Percentiles rank a stretch among this genome's conserved stretches.
Conservation (phyloP, 352 stramenopile species). For the Phytopythium aichiense region DNA sequence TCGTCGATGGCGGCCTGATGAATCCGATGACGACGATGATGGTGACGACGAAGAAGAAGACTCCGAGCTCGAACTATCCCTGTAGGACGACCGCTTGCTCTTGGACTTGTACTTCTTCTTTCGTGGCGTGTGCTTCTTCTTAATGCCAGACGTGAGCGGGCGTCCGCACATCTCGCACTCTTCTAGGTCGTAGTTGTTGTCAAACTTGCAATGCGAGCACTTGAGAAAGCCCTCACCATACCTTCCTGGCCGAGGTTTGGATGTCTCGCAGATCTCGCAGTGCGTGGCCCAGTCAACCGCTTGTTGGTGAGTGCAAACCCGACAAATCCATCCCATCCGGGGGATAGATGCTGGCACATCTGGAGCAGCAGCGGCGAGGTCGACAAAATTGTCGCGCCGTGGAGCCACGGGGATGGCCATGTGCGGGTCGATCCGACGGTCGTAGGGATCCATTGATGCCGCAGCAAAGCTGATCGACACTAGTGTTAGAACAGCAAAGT, state of each 20-base stretch:
- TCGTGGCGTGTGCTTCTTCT: conserved; percentile 25
- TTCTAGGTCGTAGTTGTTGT: conserved; percentile 73
- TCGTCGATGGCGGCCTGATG: conserved; percentile 15
- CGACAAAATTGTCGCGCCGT: conserved; percentile 23
- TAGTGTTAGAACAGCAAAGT: no score
- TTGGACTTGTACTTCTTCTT: conserved; percentile 34
- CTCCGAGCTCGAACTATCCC: conserved; percentile 28
- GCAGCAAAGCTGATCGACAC: not conserved
- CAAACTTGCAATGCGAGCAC: conserved; percentile 63
- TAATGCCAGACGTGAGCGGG: conserved; percentile 19
- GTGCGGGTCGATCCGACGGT: conserved; percentile 21
- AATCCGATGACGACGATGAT: conserved; percentile 16
- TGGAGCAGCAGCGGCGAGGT: conserved; percentile 21
- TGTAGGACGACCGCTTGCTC: conserved; percentile 29
- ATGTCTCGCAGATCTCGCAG: conserved; percentile 71
- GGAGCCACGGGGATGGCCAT: conserved; percentile 27
- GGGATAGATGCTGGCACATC: conserved; percentile 25
- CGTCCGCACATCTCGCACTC: conserved; percentile 66
- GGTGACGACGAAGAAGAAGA: conserved; percentile 14
- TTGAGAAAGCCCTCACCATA: conserved; percentile 51
- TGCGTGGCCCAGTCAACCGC: conserved; percentile 63
- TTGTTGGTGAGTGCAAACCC: conserved; percentile 65
- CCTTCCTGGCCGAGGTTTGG: conserved; percentile 42
- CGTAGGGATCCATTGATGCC: conserved; percentile 14
- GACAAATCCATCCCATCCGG: conserved; percentile 58